Base-by-base conservation (phyloP, 2,329 filamentous ascomycete species). In the Fusarium kyushuense region DNA sequence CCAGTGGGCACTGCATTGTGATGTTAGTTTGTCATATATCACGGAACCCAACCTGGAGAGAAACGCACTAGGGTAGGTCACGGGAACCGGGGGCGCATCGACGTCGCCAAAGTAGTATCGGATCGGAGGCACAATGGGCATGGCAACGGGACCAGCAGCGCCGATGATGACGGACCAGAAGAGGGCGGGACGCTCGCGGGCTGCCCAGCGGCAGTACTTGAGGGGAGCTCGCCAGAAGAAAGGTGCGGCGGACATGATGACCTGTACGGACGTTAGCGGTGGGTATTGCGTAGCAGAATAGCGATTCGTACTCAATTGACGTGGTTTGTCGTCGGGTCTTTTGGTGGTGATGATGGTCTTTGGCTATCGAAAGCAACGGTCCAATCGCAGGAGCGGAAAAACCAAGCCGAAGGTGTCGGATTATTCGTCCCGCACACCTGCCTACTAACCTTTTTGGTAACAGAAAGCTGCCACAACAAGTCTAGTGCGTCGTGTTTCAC, bases 1-100 rank as follows among this genome's bases (percentile, higher is more conserved):
- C 84, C 85, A 14, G 81, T 71, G 16, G 88, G 88, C 54, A 90
- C 87, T 90, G 68, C 25, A 9, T 14, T 36, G 27, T 5, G 16
- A n/a, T n/a, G 21, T 67, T 56, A 43, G 48, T 45, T 54, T n/a
- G 49, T 19, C 12, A 27, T n/a, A 21, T 14, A 30, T 8, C 23
- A 6, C 8, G 32, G 38, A 6, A 6, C 29, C 5, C 12, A 1
- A 12, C 1, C 17, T 11, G 8, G 17, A 19, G 6, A 13, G 14
- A 17, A 56, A 87, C 93, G 79, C 87, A 98, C 95, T 88, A 63
- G 96, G 96, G 84, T 98, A 99, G 78, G 94, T 96, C 79, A 94
- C 82, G 32, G 96, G 96, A 69, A 98, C 89, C 58, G 84, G 87
- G 68, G 87, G 83, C 67, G 91, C 87, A 73, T 89, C 86, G 72